Percentiles rank a stretch among this genome's conserved stretches.
These are phyloP conservation scores for Lachancea thermotolerans DNA, from an alignment of 805 yeast species.

Conservation along the genomic window DNA sequence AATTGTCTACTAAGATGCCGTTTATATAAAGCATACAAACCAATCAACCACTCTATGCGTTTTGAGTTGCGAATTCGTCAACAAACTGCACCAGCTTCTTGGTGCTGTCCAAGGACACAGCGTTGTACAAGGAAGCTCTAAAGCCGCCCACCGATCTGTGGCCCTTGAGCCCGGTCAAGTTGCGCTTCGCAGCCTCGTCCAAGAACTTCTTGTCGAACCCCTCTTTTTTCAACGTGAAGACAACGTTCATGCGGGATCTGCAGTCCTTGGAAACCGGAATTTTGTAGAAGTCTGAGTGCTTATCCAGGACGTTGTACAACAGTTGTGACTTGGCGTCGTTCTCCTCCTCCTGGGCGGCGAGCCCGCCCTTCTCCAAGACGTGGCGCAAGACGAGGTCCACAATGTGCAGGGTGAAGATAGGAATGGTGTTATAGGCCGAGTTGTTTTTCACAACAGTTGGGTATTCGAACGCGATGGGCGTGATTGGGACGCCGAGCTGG, in stretches of 20 bases:
- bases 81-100: constrained; percentile 51
- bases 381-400: constrained; percentile 69
- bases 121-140: constrained; percentile 89
- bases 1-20: too few species aligned
- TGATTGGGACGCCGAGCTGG: constrained; percentile 58
- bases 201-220: constrained; percentile 66
- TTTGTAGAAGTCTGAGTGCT: constrained; percentile 55
- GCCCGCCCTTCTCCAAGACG: constrained; percentile 65
- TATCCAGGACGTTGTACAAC: constrained; percentile 60
- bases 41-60: not conserved
- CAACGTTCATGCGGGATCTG: constrained; percentile 90
- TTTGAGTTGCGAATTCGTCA: constrained; percentile 46
- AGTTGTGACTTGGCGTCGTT: constrained; percentile 56
- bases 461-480: constrained; percentile 85
- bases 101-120: constrained; percentile 60
- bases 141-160: constrained; percentile 97
- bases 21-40: not conserved
- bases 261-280: constrained; percentile 56
- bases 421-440: constrained; percentile 93
- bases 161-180: constrained; percentile 80
- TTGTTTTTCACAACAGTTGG: constrained; percentile 82
- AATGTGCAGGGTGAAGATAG: constrained; percentile 85
- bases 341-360: constrained; percentile 48
- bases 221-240: constrained; percentile 65
- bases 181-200: constrained; percentile 50